Conservation (phyloP, 768 basidiomycete species). For the Hygrocybe coccinea region DNA sequence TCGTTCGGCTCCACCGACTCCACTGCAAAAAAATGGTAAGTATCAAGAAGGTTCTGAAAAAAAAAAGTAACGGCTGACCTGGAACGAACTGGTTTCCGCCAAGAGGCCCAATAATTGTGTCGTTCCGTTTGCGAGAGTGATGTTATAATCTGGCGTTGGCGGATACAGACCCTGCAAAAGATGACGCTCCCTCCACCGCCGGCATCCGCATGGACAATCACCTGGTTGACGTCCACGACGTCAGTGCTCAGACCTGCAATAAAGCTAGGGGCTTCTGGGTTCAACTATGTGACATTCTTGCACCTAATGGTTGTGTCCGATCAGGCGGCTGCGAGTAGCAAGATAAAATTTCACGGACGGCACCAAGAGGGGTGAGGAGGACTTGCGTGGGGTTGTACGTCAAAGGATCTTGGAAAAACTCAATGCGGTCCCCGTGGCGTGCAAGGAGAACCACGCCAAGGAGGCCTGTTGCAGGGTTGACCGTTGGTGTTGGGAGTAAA, state of each 20-base stretch:
- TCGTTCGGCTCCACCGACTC: conserved; percentile 59
- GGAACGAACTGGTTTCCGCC: conserved; percentile 52
- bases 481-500: no score
- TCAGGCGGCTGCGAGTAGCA: background rate
- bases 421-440: conserved; percentile 9
- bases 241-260: conserved; percentile 42
- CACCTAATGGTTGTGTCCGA: conserved; percentile 39
- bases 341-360: background rate
- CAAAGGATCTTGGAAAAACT: conserved; percentile 10
- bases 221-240: conserved; percentile 34
- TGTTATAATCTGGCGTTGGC: no score
- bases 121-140: conserved; percentile 66
- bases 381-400: conserved; percentile 6
- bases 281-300: conserved; percentile 59
- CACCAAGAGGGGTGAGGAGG: conserved; percentile 7
- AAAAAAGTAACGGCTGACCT: background rate
- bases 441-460: conserved; percentile 7
- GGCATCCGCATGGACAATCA: conserved; percentile 56
- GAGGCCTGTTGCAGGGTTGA: background rate
- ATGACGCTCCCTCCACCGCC: conserved; percentile 68
- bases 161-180: no score
- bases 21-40: conserved; percentile 31
- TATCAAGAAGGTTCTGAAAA: background rate
- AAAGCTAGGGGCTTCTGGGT: conserved; percentile 47
- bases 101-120: conserved; percentile 52